These are phyloP conservation scores for Picea engelmannii DNA, from an alignment of 83 land plant species.

Conservation along the genomic window DNA sequence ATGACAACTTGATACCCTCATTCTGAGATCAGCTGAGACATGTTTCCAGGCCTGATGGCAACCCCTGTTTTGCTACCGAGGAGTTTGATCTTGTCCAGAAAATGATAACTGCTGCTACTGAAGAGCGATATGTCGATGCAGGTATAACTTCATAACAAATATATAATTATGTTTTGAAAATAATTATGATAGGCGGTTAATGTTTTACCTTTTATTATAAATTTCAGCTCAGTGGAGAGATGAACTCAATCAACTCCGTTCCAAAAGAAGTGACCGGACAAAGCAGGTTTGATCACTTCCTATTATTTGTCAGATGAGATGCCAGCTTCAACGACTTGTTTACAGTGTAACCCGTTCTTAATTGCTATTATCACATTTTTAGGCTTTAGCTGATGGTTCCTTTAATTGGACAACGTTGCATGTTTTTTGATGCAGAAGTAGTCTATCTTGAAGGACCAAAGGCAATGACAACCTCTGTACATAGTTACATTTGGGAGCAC, in stretches of 20 bases:
- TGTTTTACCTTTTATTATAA: background rate
- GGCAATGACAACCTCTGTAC: constrained; percentile 14
- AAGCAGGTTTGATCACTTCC: background rate
- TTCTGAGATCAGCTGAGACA: constrained; percentile 10
- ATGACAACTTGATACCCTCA: background rate
- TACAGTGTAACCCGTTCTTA: background rate
- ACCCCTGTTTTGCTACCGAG: constrained; percentile 24
- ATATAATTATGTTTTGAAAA: background rate
- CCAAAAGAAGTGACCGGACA: constrained; percentile 33
- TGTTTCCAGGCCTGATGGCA: constrained; percentile 55
- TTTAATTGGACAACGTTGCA: background rate
- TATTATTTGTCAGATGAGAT: background rate
- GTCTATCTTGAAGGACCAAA: background rate
- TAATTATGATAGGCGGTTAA: background rate
- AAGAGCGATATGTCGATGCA: constrained; percentile 51
- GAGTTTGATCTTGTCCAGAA: constrained; percentile 55
- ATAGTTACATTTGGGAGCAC: background rate
- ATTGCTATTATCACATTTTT: background rate
- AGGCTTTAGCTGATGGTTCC: background rate
- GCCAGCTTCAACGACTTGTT: background rate
- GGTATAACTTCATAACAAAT: constrained; percentile 30
- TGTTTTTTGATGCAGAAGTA: constrained; percentile 10
- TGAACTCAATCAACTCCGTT: constrained; percentile 39
- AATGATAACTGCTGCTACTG: constrained; percentile 63
- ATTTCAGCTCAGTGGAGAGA: constrained; percentile 41